These are phyloP conservation scores for Pulveroboletus sp. DNA, from an alignment of 768 basidiomycete genomes.

Conservation along the genomic window DNA sequence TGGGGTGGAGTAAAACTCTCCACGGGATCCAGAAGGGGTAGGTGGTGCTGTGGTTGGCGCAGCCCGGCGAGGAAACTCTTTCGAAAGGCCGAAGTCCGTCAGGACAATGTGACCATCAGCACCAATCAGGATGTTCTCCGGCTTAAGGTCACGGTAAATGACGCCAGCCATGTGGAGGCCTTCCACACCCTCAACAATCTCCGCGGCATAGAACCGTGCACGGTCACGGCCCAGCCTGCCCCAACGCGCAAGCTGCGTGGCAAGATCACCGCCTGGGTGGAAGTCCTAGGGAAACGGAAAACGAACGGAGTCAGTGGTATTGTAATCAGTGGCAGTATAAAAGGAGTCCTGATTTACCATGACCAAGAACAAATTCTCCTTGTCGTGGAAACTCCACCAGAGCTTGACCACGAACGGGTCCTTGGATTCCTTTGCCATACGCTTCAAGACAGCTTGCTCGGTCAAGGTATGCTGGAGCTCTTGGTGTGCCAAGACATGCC, in stretches of 20 bases:
- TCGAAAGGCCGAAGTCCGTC: constrained; percentile 94
- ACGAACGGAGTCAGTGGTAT: constrained; percentile 9
- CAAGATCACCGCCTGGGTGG: constrained; percentile 93
- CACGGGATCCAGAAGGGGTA: constrained; percentile 49
- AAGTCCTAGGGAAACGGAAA: constrained; percentile 58
- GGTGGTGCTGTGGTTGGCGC: constrained; percentile 47
- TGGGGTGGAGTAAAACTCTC: constrained; percentile 51
- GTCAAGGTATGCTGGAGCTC: constrained; percentile 95
- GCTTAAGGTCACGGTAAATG: constrained; percentile 96
- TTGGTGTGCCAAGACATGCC: constrained; percentile 93
- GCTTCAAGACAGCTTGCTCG: constrained; percentile 91
- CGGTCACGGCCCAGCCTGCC: constrained; percentile 89
- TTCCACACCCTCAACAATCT: constrained; percentile 95
- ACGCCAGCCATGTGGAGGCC: constrained; percentile 91
- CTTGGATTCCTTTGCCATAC: constrained; percentile 82
- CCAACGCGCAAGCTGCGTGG: constrained; percentile 96
- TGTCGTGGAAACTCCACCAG: constrained; percentile 97
- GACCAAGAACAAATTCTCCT: constrained; percentile 93
- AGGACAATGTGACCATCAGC: constrained; percentile 93
- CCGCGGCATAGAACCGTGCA: constrained; percentile 94
- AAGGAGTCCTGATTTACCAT: constrained; percentile 54
- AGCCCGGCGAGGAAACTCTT: constrained; percentile 71
- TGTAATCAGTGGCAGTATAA: constrained; percentile 7
- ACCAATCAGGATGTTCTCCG: constrained; percentile 94
- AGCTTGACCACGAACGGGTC: constrained; percentile 96